Evolutionary conservation across 768 basidiomycete genomes (phyloP).

Genomic region (Lactifluus hygrophoroides): DNA sequence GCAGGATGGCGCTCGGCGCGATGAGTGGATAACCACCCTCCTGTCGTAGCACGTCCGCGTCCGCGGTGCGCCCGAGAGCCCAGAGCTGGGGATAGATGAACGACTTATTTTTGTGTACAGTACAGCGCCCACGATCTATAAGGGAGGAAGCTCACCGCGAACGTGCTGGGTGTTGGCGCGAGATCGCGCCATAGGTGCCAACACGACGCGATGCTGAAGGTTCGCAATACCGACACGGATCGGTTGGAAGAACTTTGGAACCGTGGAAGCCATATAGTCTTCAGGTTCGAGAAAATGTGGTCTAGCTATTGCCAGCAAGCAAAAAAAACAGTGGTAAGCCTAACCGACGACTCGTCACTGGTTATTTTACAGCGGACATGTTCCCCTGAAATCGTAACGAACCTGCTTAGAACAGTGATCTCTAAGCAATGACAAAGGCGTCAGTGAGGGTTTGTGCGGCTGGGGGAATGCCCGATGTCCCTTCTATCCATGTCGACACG

Average conservation of each 20-base stretch:
- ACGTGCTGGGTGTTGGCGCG: conserved; percentile 32
- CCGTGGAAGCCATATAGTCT: not conserved
- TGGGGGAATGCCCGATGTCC: too few species aligned
- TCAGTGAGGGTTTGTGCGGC: too few species aligned
- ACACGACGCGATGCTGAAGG: conserved; percentile 43
- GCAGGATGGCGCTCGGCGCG: conserved; percentile 26
- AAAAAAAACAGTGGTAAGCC: not conserved
- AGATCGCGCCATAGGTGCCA: conserved; percentile 46
- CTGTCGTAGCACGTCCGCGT: conserved; percentile 28
- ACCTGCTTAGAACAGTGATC: not conserved
- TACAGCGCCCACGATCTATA: conserved; percentile 21
- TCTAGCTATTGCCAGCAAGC: not conserved
- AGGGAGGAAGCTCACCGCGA: conserved; percentile 14
- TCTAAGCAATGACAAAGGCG: too few species aligned
- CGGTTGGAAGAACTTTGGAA: conserved; percentile 36
- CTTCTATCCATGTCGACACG: too few species aligned
- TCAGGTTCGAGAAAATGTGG: too few species aligned
- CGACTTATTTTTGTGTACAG: conserved; percentile 30
- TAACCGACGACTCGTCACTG: too few species aligned
- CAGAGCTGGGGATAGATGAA: conserved; percentile 33
- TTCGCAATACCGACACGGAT: conserved; percentile 35
- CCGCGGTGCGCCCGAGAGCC: conserved; percentile 36
- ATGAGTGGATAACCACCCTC: conserved; percentile 25
- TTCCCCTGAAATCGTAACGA: too few species aligned
- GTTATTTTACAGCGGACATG: too few species aligned